Percentiles rank a stretch among this genome's conserved stretches.
These are phyloP conservation scores for Erysimum cheiri DNA, from an alignment of 441 rosid genomes.

Conservation along the genomic window DNA sequence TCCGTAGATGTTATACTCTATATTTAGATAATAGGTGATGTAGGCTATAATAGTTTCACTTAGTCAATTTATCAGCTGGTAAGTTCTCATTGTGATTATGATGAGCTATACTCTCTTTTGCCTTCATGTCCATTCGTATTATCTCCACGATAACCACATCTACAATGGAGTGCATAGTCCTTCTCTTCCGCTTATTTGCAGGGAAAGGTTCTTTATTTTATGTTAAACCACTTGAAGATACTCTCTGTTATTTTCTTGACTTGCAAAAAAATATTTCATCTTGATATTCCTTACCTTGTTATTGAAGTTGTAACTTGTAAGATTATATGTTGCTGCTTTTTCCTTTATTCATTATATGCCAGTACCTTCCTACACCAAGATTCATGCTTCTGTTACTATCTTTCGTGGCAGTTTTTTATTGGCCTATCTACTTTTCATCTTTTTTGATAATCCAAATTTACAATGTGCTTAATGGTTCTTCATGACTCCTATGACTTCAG, in stretches of 20 bases:
- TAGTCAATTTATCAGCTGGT: constrained; percentile 6
- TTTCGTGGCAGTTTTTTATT: background rate
- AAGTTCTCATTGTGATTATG: constrained; percentile 4
- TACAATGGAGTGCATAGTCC: constrained; percentile 10
- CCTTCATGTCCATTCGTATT: background rate
- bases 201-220: constrained; percentile 13
- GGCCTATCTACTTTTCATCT: background rate
- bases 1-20: background rate
- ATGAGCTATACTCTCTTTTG: constrained; percentile 23
- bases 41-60: constrained; percentile 18
- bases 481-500: constrained; percentile 1
- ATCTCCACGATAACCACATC: background rate
- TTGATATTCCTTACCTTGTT: constrained; percentile 15
- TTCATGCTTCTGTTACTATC: constrained; percentile 16
- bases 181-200: constrained; percentile 32
- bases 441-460: constrained; percentile 5
- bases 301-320: background rate
- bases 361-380: constrained; percentile 5
- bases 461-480: constrained; percentile 22
- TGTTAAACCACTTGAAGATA: background rate
- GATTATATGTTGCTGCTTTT: constrained; percentile 21
- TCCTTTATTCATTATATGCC: constrained; percentile 9
- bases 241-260: background rate
- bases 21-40: constrained; percentile 9
- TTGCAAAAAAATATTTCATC: background rate